These are phyloP conservation scores for Flammula alnicola DNA, from an alignment of 1,284 basidiomycete species.

Conservation along the genomic window DNA sequence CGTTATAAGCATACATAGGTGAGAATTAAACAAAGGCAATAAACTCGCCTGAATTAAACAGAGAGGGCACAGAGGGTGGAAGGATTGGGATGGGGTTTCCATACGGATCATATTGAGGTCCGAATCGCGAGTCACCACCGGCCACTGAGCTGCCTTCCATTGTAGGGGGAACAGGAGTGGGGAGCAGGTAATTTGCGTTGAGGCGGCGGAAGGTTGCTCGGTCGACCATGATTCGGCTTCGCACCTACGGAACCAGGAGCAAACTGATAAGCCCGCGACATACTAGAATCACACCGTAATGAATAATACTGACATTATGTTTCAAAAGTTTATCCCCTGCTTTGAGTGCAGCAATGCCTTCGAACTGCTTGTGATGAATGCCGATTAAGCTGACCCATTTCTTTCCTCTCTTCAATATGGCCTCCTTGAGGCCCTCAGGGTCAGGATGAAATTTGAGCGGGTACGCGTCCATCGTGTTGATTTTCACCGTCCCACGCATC, in stretches of 20 bases:
- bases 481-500: constrained; percentile 54
- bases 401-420: constrained; percentile 49
- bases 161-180: constrained; percentile 31
- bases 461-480: constrained; percentile 52
- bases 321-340: constrained; percentile 39
- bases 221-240: constrained; percentile 60
- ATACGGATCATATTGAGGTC: constrained; percentile 23
- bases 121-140: constrained; percentile 7
- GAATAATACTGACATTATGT: constrained; percentile 48
- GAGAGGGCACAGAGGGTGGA: neutral
- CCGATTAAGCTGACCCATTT: constrained; percentile 56
- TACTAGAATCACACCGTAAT: too few relatives aligned
- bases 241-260: constrained; percentile 35
- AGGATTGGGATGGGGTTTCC: constrained; percentile 21
- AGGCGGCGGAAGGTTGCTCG: constrained; percentile 52
- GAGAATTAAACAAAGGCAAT: neutral
- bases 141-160: constrained; percentile 13
- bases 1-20: neutral
- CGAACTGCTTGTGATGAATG: constrained; percentile 58
- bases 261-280: neutral
- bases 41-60: constrained; percentile 4
- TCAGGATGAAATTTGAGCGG: constrained; percentile 54
- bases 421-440: constrained; percentile 38
- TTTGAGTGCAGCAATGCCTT: constrained; percentile 50
- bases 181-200: constrained; percentile 52